These are phyloP conservation scores for Didymella pinodella DNA, from an alignment of 2,329 filamentous ascomycete species.

Conservation along the genomic window DNA sequence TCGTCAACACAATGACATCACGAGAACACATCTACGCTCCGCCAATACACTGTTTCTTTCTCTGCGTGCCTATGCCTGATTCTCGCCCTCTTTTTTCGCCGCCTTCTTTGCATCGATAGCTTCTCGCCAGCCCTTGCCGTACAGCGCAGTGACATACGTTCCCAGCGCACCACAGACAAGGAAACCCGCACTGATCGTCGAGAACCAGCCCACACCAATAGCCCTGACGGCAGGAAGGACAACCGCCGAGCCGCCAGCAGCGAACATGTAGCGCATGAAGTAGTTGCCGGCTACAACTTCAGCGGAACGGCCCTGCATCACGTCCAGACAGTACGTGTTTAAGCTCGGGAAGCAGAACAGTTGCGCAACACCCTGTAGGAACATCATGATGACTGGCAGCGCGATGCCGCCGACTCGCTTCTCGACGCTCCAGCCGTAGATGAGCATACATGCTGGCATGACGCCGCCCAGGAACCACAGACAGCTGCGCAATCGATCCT, in stretches of 20 bases:
- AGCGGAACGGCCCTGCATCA: conserved; percentile 74
- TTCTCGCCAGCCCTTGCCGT: conserved; percentile 62
- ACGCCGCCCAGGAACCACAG: conserved; percentile 64
- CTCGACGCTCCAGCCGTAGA: conserved; percentile 73
- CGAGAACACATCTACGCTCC: neutral
- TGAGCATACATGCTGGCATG: conserved; percentile 69
- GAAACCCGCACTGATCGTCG: conserved; percentile 70
- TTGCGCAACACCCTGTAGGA: conserved; percentile 76
- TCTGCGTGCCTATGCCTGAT: conserved; percentile 23
- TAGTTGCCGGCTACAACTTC: conserved; percentile 86
- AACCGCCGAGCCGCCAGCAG: conserved; percentile 72
- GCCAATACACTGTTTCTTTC: neutral
- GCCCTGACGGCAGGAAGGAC: conserved; percentile 76
- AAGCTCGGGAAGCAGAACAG: conserved; percentile 78
- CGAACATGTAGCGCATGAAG: conserved; percentile 77
- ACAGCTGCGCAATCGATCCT: conserved; percentile 68
- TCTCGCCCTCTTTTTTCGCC: conserved; percentile 46
- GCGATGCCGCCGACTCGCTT: conserved; percentile 63
- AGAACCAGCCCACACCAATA: conserved; percentile 84
- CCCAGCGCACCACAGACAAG: conserved; percentile 57
- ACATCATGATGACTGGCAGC: conserved; percentile 75
- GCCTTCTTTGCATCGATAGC: conserved; percentile 60
- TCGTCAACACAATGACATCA: too few species aligned
- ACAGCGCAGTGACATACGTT: conserved; percentile 59
- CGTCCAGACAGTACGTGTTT: conserved; percentile 84